Evolutionary conservation across 371 early-diverging fungal genomes (phyloP), one percentile per base, ranked within the genome.

Genomic region (Phascolomyces articulosus): DNA sequence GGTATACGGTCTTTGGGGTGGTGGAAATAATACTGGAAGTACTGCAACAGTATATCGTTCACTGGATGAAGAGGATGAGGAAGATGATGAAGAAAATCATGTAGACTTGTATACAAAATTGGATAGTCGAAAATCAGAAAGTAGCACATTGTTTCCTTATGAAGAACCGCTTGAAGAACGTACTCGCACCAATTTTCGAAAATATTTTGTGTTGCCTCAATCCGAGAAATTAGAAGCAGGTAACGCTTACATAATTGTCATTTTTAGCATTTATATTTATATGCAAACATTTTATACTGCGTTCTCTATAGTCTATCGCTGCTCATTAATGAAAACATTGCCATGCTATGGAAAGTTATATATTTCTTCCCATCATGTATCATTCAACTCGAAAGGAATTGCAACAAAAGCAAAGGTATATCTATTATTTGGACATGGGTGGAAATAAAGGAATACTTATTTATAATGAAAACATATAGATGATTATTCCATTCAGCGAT

Each of bases 281-380:
- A n/a, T n/a, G n/a, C n/a, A n/a, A 38, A 38, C 38, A 38, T 38
- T 13, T 13, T 4, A n/a, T n/a, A n/a, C n/a, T n/a, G n/a, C n/a
- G n/a, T n/a, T n/a, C n/a, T n/a, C n/a, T 65, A 34, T 73, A 65
- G 82, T 85, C 1, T 78, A 77, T 54, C 78, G 84, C 24, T 84
- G 77, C 27, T 80, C 78, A 16, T 62, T 80, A 10, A 68, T 77
- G 71, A 77, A 79, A 44, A 77, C 76, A 54, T 65, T 83, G 55
- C 92, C 78, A 29, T 78, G 75, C 47, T 87, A 84, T 40, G 93
- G 93, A 23, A 84, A 84, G 28, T 57, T 92, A 0, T 91, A 89
- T 60, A 75, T 93, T 21, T 89, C 93, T 0, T 73, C 76, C 24
- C 75, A 86, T 64, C 84, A 87, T 66, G 65, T 93, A 7, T 90